These are phyloP conservation scores for Meyerozyma carpophila DNA, from an alignment of 1,139 yeast species.

Conservation along the genomic window DNA sequence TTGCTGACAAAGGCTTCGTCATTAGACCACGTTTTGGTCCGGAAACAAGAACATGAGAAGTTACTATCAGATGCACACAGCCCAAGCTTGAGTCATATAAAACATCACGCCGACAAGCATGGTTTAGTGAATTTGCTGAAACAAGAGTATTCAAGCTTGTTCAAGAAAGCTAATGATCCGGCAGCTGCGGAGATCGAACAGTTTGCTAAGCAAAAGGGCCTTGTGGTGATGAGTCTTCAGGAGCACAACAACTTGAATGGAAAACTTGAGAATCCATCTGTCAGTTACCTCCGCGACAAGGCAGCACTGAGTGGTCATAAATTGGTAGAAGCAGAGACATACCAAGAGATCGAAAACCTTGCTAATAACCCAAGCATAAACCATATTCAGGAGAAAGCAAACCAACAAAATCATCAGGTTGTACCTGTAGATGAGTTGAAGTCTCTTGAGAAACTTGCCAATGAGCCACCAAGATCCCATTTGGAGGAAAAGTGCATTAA, in stretches of 20 bases:
- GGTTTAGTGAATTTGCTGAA: slow-evolving; percentile 31
- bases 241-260: slow-evolving; percentile 14
- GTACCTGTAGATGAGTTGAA: slow-evolving; percentile 21
- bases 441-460: slow-evolving; percentile 12
- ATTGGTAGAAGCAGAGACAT: slow-evolving; percentile 17
- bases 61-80: slow-evolving; percentile 22
- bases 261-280: slow-evolving; percentile 16
- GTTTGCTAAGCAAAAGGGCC: slow-evolving; percentile 4
- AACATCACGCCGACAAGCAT: slow-evolving; percentile 29
- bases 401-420: slow-evolving; percentile 16
- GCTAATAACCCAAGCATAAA: slow-evolving; percentile 18
- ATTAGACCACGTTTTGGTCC: slow-evolving; percentile 3
- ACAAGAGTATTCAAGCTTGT: slow-evolving; percentile 31
- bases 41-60: slow-evolving; percentile 12
- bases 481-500: slow-evolving; percentile 11
- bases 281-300: slow-evolving; percentile 20
- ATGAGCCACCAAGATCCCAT: slow-evolving; percentile 12
- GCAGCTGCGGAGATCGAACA: slow-evolving; percentile 10
- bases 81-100: slow-evolving; percentile 30
- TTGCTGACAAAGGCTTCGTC: neutral
- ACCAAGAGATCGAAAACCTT: slow-evolving; percentile 3
- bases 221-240: slow-evolving; percentile 3
- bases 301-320: slow-evolving; percentile 13
- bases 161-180: slow-evolving; percentile 29
- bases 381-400: slow-evolving; percentile 27